Base-by-base conservation (phyloP, 345 rosid species). In the Viola odorata region DNA sequence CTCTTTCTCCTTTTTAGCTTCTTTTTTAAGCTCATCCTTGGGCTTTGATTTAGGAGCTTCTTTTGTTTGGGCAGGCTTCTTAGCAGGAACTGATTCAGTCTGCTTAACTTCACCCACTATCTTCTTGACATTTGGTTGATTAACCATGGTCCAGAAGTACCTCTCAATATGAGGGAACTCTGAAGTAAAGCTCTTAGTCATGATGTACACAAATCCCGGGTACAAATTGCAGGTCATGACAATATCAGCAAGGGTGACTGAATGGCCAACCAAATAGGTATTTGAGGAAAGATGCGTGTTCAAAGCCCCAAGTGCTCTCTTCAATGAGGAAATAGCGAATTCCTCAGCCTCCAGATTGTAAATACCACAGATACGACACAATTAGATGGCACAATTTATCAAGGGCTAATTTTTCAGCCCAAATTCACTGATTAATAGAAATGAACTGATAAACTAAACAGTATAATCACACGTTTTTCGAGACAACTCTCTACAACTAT, bases 111-210 rank as follows among this genome's bases (percentile, higher is more conserved):
- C 97, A 59, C 97, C 97, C 16, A 94, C 3, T 40, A 94, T 69
- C 75, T 88, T 94, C 55, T 77, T 85, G 75, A 94, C 76, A 67
- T 88, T 86, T 23, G 99, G 97, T 58, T 94, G 99, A 78, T 94
- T 94, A 41, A 81, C 77, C 89, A 88, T 37, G 12, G 99, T 94
- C 99, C 99, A 94, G 69, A 90, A 94, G 85, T 90, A 88, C 70
- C 99, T 81, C 84, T 94, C 97, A 13, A 94, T 96, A 37, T 94
- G 97, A 52, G 97, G 99, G 80, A 88, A 94, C 64, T 76, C 92
- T 1, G 89, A 81, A 65, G 95, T 86, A 68, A 94, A 88, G 76
- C 71, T 80, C 83, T 88, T 91, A 15, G 89, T 83, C 91, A 94
- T 63, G 57, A 86, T 50, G 1, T 13, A 58, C 9, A 23, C 4